phyloP scores from a whole-genome alignment of 2,329 filamentous ascomycete species.

The Fusarium robinianum region DNA sequence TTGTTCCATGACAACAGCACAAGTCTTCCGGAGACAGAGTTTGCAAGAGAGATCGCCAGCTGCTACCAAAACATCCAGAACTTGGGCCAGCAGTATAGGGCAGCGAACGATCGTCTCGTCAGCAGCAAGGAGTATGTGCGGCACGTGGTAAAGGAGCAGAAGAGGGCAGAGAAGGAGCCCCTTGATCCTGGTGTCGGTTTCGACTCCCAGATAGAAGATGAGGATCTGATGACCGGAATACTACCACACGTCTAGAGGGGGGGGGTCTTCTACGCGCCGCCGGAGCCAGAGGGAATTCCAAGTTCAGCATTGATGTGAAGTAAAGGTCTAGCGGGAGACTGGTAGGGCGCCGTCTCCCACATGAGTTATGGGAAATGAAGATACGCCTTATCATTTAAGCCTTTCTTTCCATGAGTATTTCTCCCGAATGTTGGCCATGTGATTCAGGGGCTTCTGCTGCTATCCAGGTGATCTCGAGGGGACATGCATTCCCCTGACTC shows the following conservation, averaged over 20 bases:
- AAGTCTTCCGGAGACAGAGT: conserved; percentile 55
- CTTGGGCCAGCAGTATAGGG: conserved; percentile 53
- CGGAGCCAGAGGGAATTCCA: background rate
- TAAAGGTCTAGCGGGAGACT: background rate
- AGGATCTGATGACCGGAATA: conserved; percentile 62
- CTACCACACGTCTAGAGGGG: conserved; percentile 24
- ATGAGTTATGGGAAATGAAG: conserved; percentile 14
- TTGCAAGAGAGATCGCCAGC: conserved; percentile 51
- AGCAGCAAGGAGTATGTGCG: conserved; percentile 62
- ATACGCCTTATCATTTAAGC: conserved; percentile 1
- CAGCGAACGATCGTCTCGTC: conserved; percentile 58
- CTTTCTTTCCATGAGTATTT: background rate
- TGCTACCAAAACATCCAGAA: conserved; percentile 49
- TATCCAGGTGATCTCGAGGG: too few relatives aligned
- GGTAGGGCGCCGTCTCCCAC: background rate
- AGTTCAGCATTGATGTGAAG: background rate
- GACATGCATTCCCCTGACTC: too few relatives aligned
- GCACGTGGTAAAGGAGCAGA: conserved; percentile 51
- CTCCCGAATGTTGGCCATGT: too few relatives aligned
- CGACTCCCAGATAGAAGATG: conserved; percentile 58
- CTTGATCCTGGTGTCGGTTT: conserved; percentile 46
- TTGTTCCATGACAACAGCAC: conserved; percentile 52
- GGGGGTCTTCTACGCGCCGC: background rate
- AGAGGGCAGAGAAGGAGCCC: conserved; percentile 50
- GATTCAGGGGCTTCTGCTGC: too few relatives aligned